Conservation (phyloP, 495 filamentous ascomycete genomes). For the Pseudoneurospora amorphoporcata region DNA sequence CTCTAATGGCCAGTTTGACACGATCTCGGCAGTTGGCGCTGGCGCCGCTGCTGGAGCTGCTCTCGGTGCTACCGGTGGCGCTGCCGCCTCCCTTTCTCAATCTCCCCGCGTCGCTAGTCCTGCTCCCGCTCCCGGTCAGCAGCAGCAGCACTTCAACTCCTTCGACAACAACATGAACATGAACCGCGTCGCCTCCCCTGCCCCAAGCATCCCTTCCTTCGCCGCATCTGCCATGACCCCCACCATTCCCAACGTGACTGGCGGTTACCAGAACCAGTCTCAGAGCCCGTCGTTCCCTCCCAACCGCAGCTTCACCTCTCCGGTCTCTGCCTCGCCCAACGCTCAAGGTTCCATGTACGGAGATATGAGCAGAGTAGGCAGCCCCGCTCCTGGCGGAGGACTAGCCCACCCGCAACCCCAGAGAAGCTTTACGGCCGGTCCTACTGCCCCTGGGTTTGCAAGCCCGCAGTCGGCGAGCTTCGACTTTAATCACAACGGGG, state of each 20-base stretch:
- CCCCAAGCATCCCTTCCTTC: background rate
- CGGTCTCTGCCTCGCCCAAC: constrained; percentile 19
- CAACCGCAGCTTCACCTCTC: constrained; percentile 24
- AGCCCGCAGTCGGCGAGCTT: background rate
- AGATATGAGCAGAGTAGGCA: constrained; percentile 10
- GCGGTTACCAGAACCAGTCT: constrained; percentile 8
- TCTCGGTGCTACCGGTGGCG: constrained; percentile 15
- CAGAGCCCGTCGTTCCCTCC: constrained; percentile 12
- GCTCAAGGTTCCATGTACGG: constrained; percentile 14
- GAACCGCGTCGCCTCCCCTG: background rate
- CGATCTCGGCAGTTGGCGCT: constrained; percentile 1
- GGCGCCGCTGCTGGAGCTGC: constrained; percentile 8
- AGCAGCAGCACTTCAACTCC: background rate
- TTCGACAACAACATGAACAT: background rate
- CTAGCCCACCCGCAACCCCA: constrained; percentile 19
- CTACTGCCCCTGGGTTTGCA: background rate
- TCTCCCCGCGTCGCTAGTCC: constrained; percentile 16
- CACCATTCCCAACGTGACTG: constrained; percentile 14
- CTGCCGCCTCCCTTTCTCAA: constrained; percentile 17
- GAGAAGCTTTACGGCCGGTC: constrained; percentile 17
- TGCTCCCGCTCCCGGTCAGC: constrained; percentile 3
- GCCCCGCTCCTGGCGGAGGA: constrained; percentile 7
- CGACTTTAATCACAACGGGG: background rate
- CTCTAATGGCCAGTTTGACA: background rate
- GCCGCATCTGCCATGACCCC: constrained; percentile 11